Base-by-base conservation (phyloP, 2,329 filamentous ascomycete genomes). In the Aspergillus latus region DNA sequence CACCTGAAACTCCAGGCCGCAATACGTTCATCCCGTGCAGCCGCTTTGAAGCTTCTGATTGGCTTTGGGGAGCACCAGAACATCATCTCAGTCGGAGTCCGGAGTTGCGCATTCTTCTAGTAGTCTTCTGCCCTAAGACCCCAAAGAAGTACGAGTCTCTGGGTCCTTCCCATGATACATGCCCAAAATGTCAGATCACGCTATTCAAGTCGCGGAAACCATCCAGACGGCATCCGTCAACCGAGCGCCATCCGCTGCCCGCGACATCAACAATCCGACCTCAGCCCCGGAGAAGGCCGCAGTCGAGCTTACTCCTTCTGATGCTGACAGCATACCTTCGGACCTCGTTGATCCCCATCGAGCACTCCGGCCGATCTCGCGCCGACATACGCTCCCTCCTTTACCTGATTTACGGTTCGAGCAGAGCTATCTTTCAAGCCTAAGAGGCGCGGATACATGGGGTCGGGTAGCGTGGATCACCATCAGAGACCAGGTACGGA, bases 391-490 rank as follows among this genome's bases (percentile, higher is more conserved):
- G n/a, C 83, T 97, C 68, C 92, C 92, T 46, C 85, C 85, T 3
- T 72, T 88, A 46, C 86, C 86, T 3, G 94, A 99, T 76, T 79
- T 99, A 63, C 85, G 94, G 43, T 97, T 97, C 76, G 94, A 99
- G 78, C 94, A 99, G 82, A 97, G 92, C 80, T 99, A 99, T 74
- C 83, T 99, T 54, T 88, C 89, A 66, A 96, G 92, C 76, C 89
- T 99, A 65, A 84, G 88, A 62, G 81, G 85, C 54, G 91, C 92
- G 36, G 84, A 94, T 63, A 86, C 85, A 26, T 92, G 87, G 86
- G 87, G 88, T 78, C 85, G 85, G 71, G 84, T 99, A 32, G 82
- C 84, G 6, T 89, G 88, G 78, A 93, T 99, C 64, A 99, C 94
- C 15, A 74, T 89, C 36, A 82, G 90, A 68, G 94, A 99, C 74